phyloP scores from a whole-genome alignment of 2,329 filamentous ascomycete species.

The Xylogone sp. region DNA sequence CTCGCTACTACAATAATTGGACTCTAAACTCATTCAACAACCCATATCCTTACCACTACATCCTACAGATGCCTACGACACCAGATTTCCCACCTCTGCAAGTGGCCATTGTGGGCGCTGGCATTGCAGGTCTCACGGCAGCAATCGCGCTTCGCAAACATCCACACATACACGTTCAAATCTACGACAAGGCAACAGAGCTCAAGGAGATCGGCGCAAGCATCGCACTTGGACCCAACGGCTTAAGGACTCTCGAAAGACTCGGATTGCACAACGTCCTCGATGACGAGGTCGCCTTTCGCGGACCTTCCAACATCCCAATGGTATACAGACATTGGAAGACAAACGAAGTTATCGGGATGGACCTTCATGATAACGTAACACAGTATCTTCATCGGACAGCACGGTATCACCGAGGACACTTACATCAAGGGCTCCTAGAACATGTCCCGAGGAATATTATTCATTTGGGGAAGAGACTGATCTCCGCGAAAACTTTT shows the following conservation, averaged over 20 bases:
- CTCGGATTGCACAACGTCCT: conserved; percentile 31
- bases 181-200: conserved; percentile 32
- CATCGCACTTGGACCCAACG: conserved; percentile 35
- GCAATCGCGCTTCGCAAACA: conserved; percentile 29
- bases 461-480: conserved; percentile 28
- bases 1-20: too few species aligned
- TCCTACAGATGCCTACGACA: too few species aligned
- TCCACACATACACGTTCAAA: conserved; percentile 27
- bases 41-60: too few species aligned
- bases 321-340: conserved; percentile 35
- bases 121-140: conserved; percentile 34
- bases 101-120: conserved; percentile 32
- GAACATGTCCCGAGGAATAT: conserved; percentile 25
- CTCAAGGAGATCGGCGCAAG: conserved; percentile 34
- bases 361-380: conserved; percentile 27
- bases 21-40: too few species aligned
- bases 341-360: conserved; percentile 32
- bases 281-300: conserved; percentile 28
- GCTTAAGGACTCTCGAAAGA: conserved; percentile 31
- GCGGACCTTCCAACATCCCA: conserved; percentile 26
- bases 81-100: conserved; percentile 3
- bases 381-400: conserved; percentile 29
- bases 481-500: conserved; percentile 13
- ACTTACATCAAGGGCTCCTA: conserved; percentile 31
- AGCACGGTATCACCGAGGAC: conserved; percentile 31